Evolutionary conservation across 2,329 filamentous ascomycete genomes (phyloP).

Genomic region (Colletotrichum eremochloae): DNA sequence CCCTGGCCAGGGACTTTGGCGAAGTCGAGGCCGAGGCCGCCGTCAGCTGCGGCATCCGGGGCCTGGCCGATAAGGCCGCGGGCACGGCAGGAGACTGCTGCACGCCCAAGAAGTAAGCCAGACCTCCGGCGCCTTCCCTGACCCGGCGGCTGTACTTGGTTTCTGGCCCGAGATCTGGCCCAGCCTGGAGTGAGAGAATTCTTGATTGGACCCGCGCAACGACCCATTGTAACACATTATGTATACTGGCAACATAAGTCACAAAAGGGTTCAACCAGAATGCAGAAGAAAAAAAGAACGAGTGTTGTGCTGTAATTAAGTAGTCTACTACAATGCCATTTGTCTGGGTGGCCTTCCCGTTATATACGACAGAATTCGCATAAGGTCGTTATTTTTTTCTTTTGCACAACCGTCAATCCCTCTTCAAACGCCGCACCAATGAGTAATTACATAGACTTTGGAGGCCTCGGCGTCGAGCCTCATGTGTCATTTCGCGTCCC

Average conservation of each 20-base stretch:
- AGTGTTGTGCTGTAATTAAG: conserved; percentile 33
- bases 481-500: conserved; percentile 30
- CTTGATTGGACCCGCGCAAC: neutral
- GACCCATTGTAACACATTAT: neutral
- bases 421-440: conserved; percentile 43
- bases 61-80: conserved; percentile 62
- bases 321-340: conserved; percentile 42
- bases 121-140: neutral
- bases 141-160: neutral
- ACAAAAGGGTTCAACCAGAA: neutral
- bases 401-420: conserved; percentile 34
- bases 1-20: conserved; percentile 67
- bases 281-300: neutral
- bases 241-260: neutral
- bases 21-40: conserved; percentile 58
- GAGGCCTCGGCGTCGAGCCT: conserved; percentile 16
- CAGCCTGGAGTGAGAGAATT: too few relatives aligned
- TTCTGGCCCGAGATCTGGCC: neutral
- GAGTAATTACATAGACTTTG: conserved; percentile 38
- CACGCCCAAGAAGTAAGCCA: conserved; percentile 57
- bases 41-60: conserved; percentile 54
- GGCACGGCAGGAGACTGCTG: conserved; percentile 67
- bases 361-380: conserved; percentile 40
- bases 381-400: neutral
- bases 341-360: conserved; percentile 31